These are phyloP conservation scores for Lepiota brunneoincarnata DNA, from an alignment of 768 basidiomycete species.

Conservation along the genomic window DNA sequence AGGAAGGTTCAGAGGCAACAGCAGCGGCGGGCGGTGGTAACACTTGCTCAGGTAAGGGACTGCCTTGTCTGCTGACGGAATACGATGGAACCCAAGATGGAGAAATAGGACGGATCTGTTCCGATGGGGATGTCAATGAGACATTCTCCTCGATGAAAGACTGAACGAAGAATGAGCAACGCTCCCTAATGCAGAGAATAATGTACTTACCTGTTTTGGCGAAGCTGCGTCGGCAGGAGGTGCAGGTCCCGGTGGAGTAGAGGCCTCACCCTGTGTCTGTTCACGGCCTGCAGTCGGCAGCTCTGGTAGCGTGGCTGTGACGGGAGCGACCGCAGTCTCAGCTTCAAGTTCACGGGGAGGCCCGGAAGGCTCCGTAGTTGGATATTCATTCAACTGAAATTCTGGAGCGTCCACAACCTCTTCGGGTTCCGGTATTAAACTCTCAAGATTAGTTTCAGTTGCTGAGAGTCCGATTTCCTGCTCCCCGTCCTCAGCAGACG, in stretches of 20 bases:
- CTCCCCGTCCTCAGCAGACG: not conserved
- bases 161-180: not conserved
- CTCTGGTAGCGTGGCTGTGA: not conserved
- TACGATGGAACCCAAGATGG: conserved; percentile 22
- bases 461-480: not conserved
- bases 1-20: not conserved
- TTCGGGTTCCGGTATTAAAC: not conserved
- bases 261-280: not conserved
- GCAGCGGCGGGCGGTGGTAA: not conserved
- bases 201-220: not conserved
- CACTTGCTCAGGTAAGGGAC: conserved; percentile 9
- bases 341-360: not conserved
- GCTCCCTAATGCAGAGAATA: not conserved
- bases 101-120: conserved; percentile 3
- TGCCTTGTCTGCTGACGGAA: conserved; percentile 21
- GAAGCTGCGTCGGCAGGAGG: not conserved
- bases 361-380: not conserved
- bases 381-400: no score
- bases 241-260: not conserved
- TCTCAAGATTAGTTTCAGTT: not conserved
- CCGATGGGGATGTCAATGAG: conserved; percentile 2
- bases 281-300: not conserved
- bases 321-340: not conserved
- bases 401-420: not conserved
- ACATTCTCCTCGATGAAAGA: not conserved